Evolutionary conservation across 176 grass and related monocot genomes (phyloP), one percentile per base, ranked within the genome.

Genomic region (bread wheat (Triticum aestivum)): DNA sequence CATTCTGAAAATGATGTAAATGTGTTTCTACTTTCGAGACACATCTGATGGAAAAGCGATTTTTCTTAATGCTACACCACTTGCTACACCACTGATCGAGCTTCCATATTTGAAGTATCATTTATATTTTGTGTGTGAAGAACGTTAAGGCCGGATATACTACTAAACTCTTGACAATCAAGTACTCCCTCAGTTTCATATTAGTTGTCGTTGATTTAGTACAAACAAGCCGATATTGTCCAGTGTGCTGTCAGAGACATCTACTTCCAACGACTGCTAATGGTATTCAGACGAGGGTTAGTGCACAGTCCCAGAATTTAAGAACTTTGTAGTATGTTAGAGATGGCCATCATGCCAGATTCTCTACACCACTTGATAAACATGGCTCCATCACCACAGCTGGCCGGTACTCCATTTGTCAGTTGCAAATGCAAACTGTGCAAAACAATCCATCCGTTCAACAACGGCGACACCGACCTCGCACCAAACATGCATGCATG

Each of bases 401-500:
- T 80, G 67, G 26, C 44, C 63, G 0, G 59, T 32, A 37, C 15
- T 32, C 17, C 49, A 32, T 52, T 59, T 64, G 80, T 3, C 59
- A 11, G 3, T 84, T 69, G 69, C 76, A 23, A 37, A 23, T 20
- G 6, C 23, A 59, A 29, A 51, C 61, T 49, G 10, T 39, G 29
- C 41, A 35, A 20, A 8, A 18, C 3, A 59, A 51, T 9, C 9
- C 8, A 44, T 75, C 34, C 24, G 27, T 84, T 79, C 27, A 13
- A 87, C 82, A 13, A 45, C 12, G 8, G 15, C 14, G 75, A 84
- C 32, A 68, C 38, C 24, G 58, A 79, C 39, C 24, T 37, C 11
- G 68, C 76, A 69, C 85, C 85, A 80, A 87, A 87, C 75, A 74
- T 61, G 18, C 29, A 68, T 35, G 66, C 15, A 20, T 68, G 34